Evolutionary conservation across 225 moss, liverwort and hornwort species (phyloP).

Genomic region (Thuidium tamariscinum): DNA sequence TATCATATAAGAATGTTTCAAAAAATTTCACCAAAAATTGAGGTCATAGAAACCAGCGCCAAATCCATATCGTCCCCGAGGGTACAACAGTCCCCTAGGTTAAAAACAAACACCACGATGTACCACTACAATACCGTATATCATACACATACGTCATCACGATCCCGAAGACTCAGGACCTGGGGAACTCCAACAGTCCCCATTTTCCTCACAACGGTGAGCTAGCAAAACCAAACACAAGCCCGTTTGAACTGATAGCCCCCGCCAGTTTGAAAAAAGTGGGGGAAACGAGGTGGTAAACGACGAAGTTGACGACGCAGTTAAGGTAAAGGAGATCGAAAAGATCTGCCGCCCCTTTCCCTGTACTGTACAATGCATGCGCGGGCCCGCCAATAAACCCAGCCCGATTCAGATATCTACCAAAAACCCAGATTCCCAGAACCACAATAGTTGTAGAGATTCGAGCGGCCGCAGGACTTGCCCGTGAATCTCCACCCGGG

Average conservation of each 20-base stretch:
- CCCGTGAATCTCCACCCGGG: neutral
- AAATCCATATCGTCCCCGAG: too few species aligned
- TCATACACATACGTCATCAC: fast-evolving
- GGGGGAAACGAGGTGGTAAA: neutral
- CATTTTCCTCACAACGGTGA: neutral
- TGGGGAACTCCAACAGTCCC: too few species aligned
- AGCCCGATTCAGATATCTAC: neutral
- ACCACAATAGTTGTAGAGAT: neutral
- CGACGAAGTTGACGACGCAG: neutral
- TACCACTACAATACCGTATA: too few species aligned
- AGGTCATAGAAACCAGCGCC: too few species aligned
- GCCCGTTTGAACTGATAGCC: neutral
- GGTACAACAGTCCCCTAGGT: too few species aligned
- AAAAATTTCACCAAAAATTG: too few species aligned
- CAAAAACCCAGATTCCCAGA: fast-evolving
- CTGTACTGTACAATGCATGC: neutral
- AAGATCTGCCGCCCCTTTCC: neutral
- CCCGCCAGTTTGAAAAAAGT: neutral
- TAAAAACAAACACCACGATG: too few species aligned
- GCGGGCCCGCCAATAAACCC: too few species aligned
- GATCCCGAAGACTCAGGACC: too few species aligned
- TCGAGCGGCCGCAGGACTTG: fast-evolving
- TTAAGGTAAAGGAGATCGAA: neutral
- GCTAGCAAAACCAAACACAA: neutral
- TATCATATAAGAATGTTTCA: too few species aligned